Conservation (phyloP, 176 grass and related monocot genomes). For the Cenchrus purpureus region DNA sequence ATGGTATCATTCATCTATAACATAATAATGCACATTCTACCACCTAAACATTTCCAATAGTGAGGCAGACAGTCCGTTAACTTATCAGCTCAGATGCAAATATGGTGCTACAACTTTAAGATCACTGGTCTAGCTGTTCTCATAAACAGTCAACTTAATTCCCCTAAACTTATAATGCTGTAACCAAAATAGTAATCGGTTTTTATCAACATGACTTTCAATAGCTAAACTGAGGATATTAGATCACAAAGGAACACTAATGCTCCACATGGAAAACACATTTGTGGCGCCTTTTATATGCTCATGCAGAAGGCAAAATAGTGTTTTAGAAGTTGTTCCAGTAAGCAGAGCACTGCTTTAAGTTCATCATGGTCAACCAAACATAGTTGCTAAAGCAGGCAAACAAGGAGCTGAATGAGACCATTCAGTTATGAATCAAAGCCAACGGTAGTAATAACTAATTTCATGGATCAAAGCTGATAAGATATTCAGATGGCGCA, state of each 20-base stretch:
- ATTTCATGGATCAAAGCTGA: background rate
- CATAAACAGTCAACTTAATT: background rate
- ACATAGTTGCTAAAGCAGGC: background rate
- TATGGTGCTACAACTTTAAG: background rate
- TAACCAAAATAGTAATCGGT: background rate
- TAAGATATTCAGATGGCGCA: background rate
- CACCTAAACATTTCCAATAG: background rate
- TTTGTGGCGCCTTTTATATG: constrained; percentile 1
- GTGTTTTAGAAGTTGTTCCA: background rate
- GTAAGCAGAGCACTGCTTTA: background rate
- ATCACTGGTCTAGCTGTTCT: constrained; percentile 5
- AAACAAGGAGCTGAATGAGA: background rate
- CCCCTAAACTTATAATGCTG: background rate
- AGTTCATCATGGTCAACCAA: constrained; percentile 12
- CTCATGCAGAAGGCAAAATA: background rate
- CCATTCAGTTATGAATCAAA: constrained; percentile 16
- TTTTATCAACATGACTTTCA: background rate
- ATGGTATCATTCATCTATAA: background rate
- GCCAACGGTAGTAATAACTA: background rate
- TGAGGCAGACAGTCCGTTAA: background rate
- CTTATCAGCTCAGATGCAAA: background rate
- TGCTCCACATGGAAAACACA: background rate
- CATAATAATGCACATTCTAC: background rate
- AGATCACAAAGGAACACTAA: background rate
- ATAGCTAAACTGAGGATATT: background rate